phyloP scores from a whole-genome alignment of 2,329 filamentous ascomycete genomes.

The Waltergamsia citrina region DNA sequence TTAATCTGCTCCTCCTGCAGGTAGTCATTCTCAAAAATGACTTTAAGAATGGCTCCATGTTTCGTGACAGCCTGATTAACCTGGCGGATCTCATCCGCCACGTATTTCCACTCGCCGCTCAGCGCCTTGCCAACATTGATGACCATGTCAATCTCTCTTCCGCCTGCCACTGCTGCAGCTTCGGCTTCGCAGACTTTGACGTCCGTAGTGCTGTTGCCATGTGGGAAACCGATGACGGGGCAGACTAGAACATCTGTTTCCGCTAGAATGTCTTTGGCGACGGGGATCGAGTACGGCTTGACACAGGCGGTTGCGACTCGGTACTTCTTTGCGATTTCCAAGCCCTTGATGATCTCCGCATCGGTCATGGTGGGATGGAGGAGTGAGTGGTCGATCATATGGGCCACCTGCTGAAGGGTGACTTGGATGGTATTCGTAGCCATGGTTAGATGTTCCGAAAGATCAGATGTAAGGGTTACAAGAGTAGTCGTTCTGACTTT shows the following conservation, averaged over 20 bases:
- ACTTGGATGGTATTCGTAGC: slow-evolving; percentile 26
- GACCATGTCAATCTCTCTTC: slow-evolving; percentile 50
- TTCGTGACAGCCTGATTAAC: slow-evolving; percentile 37
- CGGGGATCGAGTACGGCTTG: slow-evolving; percentile 44
- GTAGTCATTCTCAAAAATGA: slow-evolving; percentile 55
- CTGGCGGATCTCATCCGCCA: slow-evolving; percentile 36
- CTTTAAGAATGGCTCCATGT: slow-evolving; percentile 40
- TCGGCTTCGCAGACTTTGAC: slow-evolving; percentile 45
- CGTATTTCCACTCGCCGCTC: slow-evolving; percentile 46
- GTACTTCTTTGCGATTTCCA: slow-evolving; percentile 35
- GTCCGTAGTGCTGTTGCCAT: slow-evolving; percentile 43
- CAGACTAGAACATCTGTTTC: slow-evolving; percentile 41
- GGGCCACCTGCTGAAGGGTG: slow-evolving; percentile 36
- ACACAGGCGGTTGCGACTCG: slow-evolving; percentile 46
- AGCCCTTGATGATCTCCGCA: slow-evolving; percentile 36
- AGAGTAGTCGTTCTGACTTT: too few species aligned
- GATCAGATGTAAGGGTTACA: too few species aligned
- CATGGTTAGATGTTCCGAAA: too few species aligned
- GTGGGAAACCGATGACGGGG: slow-evolving; percentile 51
- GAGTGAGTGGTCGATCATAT: slow-evolving; percentile 51
- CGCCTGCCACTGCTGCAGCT: slow-evolving; percentile 36
- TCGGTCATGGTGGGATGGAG: slow-evolving; percentile 54
- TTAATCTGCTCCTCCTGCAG: slow-evolving; percentile 38
- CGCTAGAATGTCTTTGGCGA: slow-evolving; percentile 35
- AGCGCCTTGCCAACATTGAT: slow-evolving; percentile 50